These are phyloP conservation scores for Parastagonospora avenae DNA, from an alignment of 2,329 filamentous ascomycete genomes.

Conservation along the genomic window DNA sequence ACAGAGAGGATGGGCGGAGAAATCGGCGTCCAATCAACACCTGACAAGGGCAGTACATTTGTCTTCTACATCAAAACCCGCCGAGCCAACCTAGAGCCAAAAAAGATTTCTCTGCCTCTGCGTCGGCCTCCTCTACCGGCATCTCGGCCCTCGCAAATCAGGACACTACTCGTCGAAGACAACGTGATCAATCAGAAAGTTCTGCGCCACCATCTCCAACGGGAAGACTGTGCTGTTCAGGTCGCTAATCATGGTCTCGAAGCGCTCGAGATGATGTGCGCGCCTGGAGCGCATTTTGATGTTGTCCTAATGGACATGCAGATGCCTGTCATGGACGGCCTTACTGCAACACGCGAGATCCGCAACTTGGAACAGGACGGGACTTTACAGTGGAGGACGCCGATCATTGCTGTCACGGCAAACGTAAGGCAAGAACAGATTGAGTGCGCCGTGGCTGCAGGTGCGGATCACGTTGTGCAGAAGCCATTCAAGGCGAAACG, in stretches of 20 bases:
- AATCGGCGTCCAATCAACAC: slow-evolving; percentile 49
- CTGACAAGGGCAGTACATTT: slow-evolving; percentile 48
- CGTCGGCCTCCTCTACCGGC: background rate
- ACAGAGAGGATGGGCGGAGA: slow-evolving; percentile 31
- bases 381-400: slow-evolving; percentile 11
- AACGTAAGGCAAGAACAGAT: slow-evolving; percentile 23
- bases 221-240: background rate
- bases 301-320: slow-evolving; percentile 32
- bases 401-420: slow-evolving; percentile 34
- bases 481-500: background rate
- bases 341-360: slow-evolving; percentile 26
- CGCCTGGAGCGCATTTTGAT: slow-evolving; percentile 7
- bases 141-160: background rate
- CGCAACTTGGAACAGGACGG: slow-evolving; percentile 25
- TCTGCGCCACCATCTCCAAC: background rate
- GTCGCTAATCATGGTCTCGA: slow-evolving; percentile 4
- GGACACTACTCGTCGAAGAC: slow-evolving; percentile 1
- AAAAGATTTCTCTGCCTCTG: background rate
- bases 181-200: slow-evolving; percentile 6
- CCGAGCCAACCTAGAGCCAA: slow-evolving; percentile 11
- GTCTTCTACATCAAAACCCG: slow-evolving; percentile 51
- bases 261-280: background rate
- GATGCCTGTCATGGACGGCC: slow-evolving; percentile 35
- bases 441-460: background rate
- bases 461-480: background rate